phyloP scores from a whole-genome alignment of 306 rosid species.

The Dalbergia oliveri region DNA sequence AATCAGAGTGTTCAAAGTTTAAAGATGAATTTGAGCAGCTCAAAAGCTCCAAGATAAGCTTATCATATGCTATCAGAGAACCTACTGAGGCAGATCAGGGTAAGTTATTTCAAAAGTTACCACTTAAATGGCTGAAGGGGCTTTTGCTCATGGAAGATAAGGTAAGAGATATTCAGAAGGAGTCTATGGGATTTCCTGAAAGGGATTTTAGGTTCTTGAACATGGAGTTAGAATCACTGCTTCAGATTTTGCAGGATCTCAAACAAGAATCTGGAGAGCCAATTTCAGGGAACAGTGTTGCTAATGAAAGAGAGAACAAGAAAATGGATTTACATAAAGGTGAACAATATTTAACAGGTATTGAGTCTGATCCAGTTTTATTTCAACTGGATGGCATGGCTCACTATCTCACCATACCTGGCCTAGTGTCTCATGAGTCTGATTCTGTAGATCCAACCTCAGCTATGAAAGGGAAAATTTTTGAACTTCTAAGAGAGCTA shows the following conservation, averaged over 20 bases:
- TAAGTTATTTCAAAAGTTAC: slow-evolving; percentile 59
- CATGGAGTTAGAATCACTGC: slow-evolving; percentile 71
- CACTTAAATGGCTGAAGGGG: slow-evolving; percentile 73
- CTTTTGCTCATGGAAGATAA: slow-evolving; percentile 80
- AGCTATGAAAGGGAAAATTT: slow-evolving; percentile 72
- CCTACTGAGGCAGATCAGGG: slow-evolving; percentile 56
- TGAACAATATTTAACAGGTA: slow-evolving; percentile 66
- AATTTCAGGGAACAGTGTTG: slow-evolving; percentile 54
- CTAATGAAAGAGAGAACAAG: slow-evolving; percentile 53
- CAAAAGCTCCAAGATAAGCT: slow-evolving; percentile 60
- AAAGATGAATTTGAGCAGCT: slow-evolving; percentile 76
- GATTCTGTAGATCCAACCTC: slow-evolving; percentile 73
- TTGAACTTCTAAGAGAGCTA: slow-evolving; percentile 85
- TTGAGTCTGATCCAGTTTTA: slow-evolving; percentile 69
- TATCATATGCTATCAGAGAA: slow-evolving; percentile 55
- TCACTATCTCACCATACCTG: slow-evolving; percentile 65
- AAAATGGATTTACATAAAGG: slow-evolving; percentile 58
- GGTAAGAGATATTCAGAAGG: slow-evolving; percentile 75
- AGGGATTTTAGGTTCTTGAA: slow-evolving; percentile 68
- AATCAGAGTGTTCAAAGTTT: slow-evolving; percentile 80
- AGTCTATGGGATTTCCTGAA: slow-evolving; percentile 73
- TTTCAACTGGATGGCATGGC: slow-evolving; percentile 70
- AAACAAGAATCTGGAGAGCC: slow-evolving; percentile 72
- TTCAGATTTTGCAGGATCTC: slow-evolving; percentile 68
- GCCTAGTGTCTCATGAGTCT: slow-evolving; percentile 66